Conservation (phyloP, 164 flowering plant species). For the Aristolochia contorta region DNA sequence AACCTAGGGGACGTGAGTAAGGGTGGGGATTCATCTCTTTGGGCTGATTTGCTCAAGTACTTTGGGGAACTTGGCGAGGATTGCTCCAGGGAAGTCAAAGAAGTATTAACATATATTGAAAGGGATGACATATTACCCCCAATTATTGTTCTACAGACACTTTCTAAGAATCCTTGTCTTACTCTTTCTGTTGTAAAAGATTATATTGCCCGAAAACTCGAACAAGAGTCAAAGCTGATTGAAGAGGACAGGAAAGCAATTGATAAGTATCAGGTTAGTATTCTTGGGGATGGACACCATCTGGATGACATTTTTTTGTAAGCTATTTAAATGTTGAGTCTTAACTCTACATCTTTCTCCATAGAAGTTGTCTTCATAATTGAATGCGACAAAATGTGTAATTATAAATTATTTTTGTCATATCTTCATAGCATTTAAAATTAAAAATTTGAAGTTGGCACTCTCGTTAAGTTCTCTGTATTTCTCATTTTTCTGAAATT, state of each 20-base stretch:
- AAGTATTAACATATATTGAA: slow-evolving; percentile 82
- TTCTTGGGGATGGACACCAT: background rate
- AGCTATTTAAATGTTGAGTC: background rate
- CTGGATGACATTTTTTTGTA: too few relatives aligned
- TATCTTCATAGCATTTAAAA: too few relatives aligned
- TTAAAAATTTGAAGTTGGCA: too few relatives aligned
- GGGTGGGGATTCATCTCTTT: slow-evolving; percentile 91
- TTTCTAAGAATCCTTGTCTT: slow-evolving; percentile 87
- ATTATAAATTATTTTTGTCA: too few relatives aligned
- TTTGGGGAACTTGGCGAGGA: slow-evolving; percentile 99
- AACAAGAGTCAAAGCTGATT: slow-evolving; percentile 84
- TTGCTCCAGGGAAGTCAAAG: slow-evolving; percentile 94
- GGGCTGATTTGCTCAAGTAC: slow-evolving; percentile 89
- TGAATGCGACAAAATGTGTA: too few relatives aligned
- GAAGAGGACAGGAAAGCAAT: slow-evolving; percentile 80
- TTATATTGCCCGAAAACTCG: slow-evolving; percentile 93
- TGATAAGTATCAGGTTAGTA: slow-evolving; percentile 92
- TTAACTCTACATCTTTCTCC: too few relatives aligned
- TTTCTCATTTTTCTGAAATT: too few relatives aligned
- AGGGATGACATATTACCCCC: slow-evolving; percentile 97
- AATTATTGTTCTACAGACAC: slow-evolving; percentile 76
- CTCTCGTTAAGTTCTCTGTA: too few relatives aligned
- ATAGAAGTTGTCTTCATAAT: too few relatives aligned
- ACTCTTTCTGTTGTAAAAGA: slow-evolving; percentile 94
- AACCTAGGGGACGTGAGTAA: slow-evolving; percentile 80